These are phyloP conservation scores for Pseudocercospora pini-densiflorae DNA, from an alignment of 2,329 filamentous ascomycete species.

Conservation along the genomic window DNA sequence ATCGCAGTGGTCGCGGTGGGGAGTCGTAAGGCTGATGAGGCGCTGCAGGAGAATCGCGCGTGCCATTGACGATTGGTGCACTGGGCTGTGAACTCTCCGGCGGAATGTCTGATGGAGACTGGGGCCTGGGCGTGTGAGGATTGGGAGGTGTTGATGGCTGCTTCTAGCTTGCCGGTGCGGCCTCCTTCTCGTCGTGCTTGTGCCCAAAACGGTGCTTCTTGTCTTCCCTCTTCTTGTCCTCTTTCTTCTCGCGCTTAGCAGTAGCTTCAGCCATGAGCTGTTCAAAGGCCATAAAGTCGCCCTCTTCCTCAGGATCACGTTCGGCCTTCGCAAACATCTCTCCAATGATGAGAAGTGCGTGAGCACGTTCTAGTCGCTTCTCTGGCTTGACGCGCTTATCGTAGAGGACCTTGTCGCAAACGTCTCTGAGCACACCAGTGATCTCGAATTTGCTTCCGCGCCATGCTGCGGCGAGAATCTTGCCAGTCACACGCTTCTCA, in stretches of 20 bases:
- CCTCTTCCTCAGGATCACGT: slow-evolving; percentile 92
- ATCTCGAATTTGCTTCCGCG: slow-evolving; percentile 97
- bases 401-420: slow-evolving; percentile 86
- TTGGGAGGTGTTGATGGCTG: not conserved
- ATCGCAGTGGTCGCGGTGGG: not conserved
- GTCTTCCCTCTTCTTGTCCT: slow-evolving; percentile 71
- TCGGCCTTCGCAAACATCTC: slow-evolving; percentile 87
- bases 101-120: not conserved
- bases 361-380: slow-evolving; percentile 88
- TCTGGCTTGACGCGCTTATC: slow-evolving; percentile 76
- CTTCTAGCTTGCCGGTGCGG: slow-evolving; percentile 17
- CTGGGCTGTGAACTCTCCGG: not conserved
- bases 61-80: not conserved
- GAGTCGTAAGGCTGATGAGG: not conserved
- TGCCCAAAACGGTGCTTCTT: slow-evolving; percentile 24
- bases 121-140: not conserved
- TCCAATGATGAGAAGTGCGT: slow-evolving; percentile 85
- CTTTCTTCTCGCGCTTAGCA: slow-evolving; percentile 85
- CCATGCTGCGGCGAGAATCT: slow-evolving; percentile 97
- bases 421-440: slow-evolving; percentile 90
- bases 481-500: slow-evolving; percentile 93
- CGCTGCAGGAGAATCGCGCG: not conserved
- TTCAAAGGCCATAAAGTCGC: slow-evolving; percentile 98
- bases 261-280: slow-evolving; percentile 96
- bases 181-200: slow-evolving; percentile 24